Base-by-base conservation (phyloP, 176 grass and related monocot species). In the Triticum urartu region DNA sequence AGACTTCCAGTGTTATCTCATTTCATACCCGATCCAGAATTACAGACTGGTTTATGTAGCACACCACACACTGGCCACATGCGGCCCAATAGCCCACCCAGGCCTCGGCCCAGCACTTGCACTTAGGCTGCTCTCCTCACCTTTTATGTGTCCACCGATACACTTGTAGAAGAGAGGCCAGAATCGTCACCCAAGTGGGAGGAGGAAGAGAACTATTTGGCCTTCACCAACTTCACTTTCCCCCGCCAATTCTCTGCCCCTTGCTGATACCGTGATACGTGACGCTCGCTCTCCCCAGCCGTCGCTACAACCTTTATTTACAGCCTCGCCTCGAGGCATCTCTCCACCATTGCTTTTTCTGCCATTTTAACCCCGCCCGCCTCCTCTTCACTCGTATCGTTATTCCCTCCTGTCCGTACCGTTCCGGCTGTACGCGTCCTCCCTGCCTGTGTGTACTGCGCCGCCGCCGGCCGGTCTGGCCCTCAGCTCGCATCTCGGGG, bases 261-360 rank as follows among this genome's bases (percentile, higher is more conserved):
- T 24, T 81, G 63, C 43, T 18, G 40, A 72, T 26, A 26, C 26
- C 26, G 26, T 26, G 26, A 26, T 75, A 48, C 60, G 84, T 60
- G 89, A 43, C 56, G 6, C 33, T 14, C 56, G 21, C 18, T 12
- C 43, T 52, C 43, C 43, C 72, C 17, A 21, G 2, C 54, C 7
- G 61, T 71, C 47, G 65, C 84, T 34, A 5, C 83, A 25, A 21
- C 79, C 10, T 68, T 79, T 90, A 91, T 87, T 83, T 87, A 68
- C 67, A 48, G 66, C 84, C 56, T 52, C 30, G 7, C 15, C 26
- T 40, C 25, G 39, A 12, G 5, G 69, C 3, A 15, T 32, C 70
- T 45, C 56, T 65, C 42, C 56, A 13, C 79, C 79, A 74, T 90
- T 75, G 71, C 78, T 82, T 77, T 77, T 70, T 77, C 50, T 30